Evolutionary conservation across 306 rosid genomes (phyloP).

Genomic region (Acacia crassicarpa): DNA sequence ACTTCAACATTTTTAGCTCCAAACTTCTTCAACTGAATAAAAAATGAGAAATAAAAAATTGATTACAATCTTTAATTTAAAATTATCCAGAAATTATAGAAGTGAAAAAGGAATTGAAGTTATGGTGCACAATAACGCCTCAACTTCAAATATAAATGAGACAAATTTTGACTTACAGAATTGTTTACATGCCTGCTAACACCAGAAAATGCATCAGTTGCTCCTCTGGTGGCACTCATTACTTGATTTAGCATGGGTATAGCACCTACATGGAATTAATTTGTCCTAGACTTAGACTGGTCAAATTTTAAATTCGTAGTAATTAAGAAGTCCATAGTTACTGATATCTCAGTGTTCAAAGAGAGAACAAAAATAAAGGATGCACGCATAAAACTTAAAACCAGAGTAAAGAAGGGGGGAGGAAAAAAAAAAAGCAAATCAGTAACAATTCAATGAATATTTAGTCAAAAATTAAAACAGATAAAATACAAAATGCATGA

Average conservation of each 20-base stretch:
- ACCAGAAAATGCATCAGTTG: conserved; percentile 92
- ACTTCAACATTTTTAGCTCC: conserved; percentile 87
- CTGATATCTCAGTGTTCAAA: background rate
- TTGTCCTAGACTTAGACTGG: background rate
- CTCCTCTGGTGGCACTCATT: conserved; percentile 96
- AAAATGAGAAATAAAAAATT: conserved; percentile 11
- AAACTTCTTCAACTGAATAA: conserved; percentile 70
- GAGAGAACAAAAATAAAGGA: background rate
- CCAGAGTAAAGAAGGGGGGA: background rate
- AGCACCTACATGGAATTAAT: conserved; percentile 57
- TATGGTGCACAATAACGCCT: background rate
- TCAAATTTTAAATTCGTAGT: background rate
- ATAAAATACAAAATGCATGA: background rate
- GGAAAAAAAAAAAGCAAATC: background rate
- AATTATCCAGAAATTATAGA: background rate
- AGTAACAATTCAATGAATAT: background rate
- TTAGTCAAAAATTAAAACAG: background rate
- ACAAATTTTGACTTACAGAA: conserved; percentile 55
- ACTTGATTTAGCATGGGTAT: conserved; percentile 84
- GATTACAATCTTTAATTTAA: background rate
- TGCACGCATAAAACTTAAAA: background rate
- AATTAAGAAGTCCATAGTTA: background rate
- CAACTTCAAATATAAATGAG: background rate
- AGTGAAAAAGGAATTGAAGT: background rate
- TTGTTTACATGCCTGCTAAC: conserved; percentile 72